Evolutionary conservation across 345 rosid species (phyloP), one percentile per base, ranked within the genome.

Genomic region (Firmiana major): DNA sequence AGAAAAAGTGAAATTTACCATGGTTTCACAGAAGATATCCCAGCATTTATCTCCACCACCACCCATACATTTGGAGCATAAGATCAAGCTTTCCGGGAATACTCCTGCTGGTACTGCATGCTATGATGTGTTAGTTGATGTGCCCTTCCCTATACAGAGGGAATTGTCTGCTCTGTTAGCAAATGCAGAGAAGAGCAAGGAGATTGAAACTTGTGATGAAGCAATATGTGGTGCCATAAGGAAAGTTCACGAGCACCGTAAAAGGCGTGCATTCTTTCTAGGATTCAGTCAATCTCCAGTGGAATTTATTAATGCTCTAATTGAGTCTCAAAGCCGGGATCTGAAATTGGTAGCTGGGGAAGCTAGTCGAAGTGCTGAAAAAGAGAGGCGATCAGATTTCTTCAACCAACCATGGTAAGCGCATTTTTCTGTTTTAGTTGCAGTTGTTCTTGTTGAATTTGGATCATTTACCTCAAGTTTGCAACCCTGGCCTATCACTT

Each of bases 211-310:
- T 21, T 96, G 99, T 71, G 98, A 96, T 78, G 99, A 96, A 84
- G 91, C 97, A 54, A 96, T 96, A 87, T 90, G 94, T 82, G 83
- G 83, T 78, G 97, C 99, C 36, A 89, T 93, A 76, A 90, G 93
- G 86, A 96, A 96, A 85, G 91, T 96, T 72, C 97, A 93, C 51
- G 99, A 93, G 81, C 99, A 96, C 80, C 88, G 99, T 13, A 86
- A 92, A 81, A 87, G 99, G 73, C 82, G 98, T 22, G 97, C 98
- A 1, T 95, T 95, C 80, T 95, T 95, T 82, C 94, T 95, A 74
- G 99, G 99, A 63, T 93, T 95, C 81, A 93, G 99, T 83, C 99
- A 93, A 71, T 93, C 97, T 38, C 99, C 99, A 46, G 97, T 91
- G 57, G 99, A 96, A 76, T 96, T 96, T 81, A 90, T 93, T 63